These are phyloP conservation scores for Sporothrix dimorphospora DNA, from an alignment of 2,329 filamentous ascomycete species.

Conservation along the genomic window DNA sequence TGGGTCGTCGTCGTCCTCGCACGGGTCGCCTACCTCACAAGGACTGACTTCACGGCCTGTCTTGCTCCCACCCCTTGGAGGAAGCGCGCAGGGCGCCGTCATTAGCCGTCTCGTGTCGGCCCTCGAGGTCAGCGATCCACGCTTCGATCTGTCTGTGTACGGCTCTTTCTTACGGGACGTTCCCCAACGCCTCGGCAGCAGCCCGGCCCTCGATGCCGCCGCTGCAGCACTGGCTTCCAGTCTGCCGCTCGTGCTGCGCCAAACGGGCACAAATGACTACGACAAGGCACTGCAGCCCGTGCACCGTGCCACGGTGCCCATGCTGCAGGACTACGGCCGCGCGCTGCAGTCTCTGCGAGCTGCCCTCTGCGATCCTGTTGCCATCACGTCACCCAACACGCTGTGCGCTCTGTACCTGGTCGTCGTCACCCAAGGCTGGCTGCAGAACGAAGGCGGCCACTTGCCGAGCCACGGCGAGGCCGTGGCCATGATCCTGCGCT, in stretches of 20 bases:
- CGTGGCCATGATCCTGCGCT: conserved; percentile 25
- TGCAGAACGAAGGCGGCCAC: conserved; percentile 18
- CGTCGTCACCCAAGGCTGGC: conserved; percentile 31
- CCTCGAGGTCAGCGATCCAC: conserved; percentile 29
- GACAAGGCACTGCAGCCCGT: neutral
- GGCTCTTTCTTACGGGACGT: conserved; percentile 30
- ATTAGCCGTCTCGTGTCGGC: conserved; percentile 26
- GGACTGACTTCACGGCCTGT: neutral
- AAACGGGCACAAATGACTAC: neutral
- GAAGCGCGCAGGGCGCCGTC: neutral
- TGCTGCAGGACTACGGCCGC: conserved; percentile 28
- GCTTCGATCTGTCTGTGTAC: conserved; percentile 32
- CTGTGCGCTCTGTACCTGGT: conserved; percentile 31
- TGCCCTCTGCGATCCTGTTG: neutral
- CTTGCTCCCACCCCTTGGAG: neutral
- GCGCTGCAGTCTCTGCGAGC: conserved; percentile 27
- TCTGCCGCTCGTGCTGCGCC: conserved; percentile 11
- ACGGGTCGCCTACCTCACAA: neutral
- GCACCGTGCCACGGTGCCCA: conserved; percentile 23
- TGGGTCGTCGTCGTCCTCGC: neutral
- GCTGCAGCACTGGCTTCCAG: conserved; percentile 17
- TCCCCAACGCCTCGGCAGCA: conserved; percentile 30
- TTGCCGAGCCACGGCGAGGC: conserved; percentile 30
- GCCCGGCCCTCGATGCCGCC: conserved; percentile 30
- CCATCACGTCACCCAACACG: conserved; percentile 18